phyloP scores from a whole-genome alignment of 345 rosid species.

The Sonneratia alba region DNA sequence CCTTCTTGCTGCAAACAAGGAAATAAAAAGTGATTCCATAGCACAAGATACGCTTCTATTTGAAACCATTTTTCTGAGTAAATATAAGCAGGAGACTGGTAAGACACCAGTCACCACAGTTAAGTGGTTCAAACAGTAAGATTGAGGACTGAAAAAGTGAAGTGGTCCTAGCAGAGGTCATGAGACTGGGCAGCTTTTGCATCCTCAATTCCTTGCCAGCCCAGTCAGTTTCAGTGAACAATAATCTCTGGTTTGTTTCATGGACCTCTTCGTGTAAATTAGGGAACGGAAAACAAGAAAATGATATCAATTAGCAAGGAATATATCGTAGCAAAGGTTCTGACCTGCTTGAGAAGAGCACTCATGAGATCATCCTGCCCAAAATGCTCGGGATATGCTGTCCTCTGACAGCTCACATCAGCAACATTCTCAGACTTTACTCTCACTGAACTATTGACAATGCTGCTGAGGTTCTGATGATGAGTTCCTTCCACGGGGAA shows the following conservation, averaged over 20 bases:
- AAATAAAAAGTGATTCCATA: neutral
- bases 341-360: constrained; percentile 73
- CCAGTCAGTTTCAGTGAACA: too few species aligned
- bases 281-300: neutral
- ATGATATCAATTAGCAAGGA: neutral
- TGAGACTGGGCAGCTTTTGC: too few species aligned
- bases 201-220: too few species aligned
- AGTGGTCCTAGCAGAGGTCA: too few species aligned
- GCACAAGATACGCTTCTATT: neutral
- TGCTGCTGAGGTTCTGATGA: constrained; percentile 24
- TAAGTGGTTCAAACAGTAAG: too few species aligned
- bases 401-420: constrained; percentile 28
- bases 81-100: too few species aligned
- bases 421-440: constrained; percentile 57
- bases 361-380: constrained; percentile 89
- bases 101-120: neutral
- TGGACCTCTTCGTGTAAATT: neutral
- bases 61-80: neutral
- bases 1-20: constrained; percentile 50
- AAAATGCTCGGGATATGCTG: constrained; percentile 45
- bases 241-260: neutral
- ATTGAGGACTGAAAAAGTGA: too few species aligned
- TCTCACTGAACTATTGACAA: constrained; percentile 37
- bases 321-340: constrained; percentile 2
- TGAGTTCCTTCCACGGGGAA: constrained; percentile 20